Conservation (phyloP, 768 basidiomycete species). For the Russula sp. region DNA sequence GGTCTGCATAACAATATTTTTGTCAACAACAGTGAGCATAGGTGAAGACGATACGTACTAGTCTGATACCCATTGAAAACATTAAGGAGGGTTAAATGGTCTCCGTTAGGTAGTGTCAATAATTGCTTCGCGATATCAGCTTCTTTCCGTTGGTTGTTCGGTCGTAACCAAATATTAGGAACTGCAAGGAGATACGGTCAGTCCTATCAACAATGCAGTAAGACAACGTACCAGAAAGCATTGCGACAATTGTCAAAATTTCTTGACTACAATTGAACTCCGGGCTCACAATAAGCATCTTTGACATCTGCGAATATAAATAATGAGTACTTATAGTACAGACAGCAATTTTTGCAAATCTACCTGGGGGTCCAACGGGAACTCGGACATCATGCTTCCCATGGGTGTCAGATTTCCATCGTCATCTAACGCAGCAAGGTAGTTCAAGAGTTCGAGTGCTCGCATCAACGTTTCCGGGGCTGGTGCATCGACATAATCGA, state of each 20-base stretch:
- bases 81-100: slow-evolving; percentile 90
- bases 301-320: slow-evolving; percentile 55
- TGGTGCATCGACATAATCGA: slow-evolving; percentile 89
- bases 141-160: slow-evolving; percentile 78
- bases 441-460: slow-evolving; percentile 89
- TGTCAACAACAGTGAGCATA: background rate
- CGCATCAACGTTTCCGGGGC: slow-evolving; percentile 97
- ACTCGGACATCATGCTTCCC: slow-evolving; percentile 92
- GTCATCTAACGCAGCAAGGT: slow-evolving; percentile 86
- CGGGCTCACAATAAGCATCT: slow-evolving; percentile 89
- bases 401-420: slow-evolving; percentile 85
- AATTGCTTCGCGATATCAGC: slow-evolving; percentile 89
- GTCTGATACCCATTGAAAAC: slow-evolving; percentile 89
- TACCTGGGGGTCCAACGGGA: slow-evolving; percentile 97
- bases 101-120: slow-evolving; percentile 87
- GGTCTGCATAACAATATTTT: background rate
- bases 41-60: slow-evolving; percentile 43
- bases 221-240: slow-evolving; percentile 75
- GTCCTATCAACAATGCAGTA: background rate
- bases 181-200: slow-evolving; percentile 38
- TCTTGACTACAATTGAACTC: slow-evolving; percentile 96
- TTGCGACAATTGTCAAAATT: slow-evolving; percentile 89
- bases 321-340: background rate
- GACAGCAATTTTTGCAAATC: background rate
- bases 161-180: slow-evolving; percentile 91